phyloP scores from a whole-genome alignment of 148 eudicot species.

The Silene latifolia region DNA sequence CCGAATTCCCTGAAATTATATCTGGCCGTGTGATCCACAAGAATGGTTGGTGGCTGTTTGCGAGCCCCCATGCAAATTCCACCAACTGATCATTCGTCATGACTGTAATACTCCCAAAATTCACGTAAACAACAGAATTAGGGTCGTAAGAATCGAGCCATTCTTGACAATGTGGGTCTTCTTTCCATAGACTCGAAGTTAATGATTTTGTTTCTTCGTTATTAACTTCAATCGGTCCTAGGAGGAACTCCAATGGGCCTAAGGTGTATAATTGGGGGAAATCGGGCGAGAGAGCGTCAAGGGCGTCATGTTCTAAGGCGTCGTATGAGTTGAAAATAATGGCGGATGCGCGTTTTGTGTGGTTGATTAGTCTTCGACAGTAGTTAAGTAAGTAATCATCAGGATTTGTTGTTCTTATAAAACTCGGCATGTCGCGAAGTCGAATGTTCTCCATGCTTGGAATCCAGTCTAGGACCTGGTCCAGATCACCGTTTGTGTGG shows the following conservation, averaged over 20 bases:
- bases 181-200: constrained; percentile 33
- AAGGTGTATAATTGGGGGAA: constrained; percentile 35
- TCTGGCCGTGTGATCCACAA: constrained; percentile 34
- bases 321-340: constrained; percentile 39
- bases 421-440: constrained; percentile 36
- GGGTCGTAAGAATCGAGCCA: constrained; percentile 24
- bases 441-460: constrained; percentile 36
- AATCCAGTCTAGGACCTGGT: constrained; percentile 30
- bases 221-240: constrained; percentile 1
- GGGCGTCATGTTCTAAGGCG: constrained; percentile 30
- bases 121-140: constrained; percentile 22
- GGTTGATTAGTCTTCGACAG: not conserved
- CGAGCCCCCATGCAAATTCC: constrained; percentile 39
- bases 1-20: constrained; percentile 5
- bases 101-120: constrained; percentile 27
- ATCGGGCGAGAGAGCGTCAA: constrained; percentile 16
- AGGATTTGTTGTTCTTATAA: constrained; percentile 38
- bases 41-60: constrained; percentile 24
- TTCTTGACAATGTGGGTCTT: constrained; percentile 20
- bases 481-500: constrained; percentile 38
- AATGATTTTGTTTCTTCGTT: constrained; percentile 16
- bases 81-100: constrained; percentile 23
- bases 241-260: constrained; percentile 35
- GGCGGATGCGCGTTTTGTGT: constrained; percentile 23
- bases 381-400: constrained; percentile 30